Base-by-base conservation (phyloP, 2,329 filamentous ascomycete species). In the Xylariaceae sp. region DNA sequence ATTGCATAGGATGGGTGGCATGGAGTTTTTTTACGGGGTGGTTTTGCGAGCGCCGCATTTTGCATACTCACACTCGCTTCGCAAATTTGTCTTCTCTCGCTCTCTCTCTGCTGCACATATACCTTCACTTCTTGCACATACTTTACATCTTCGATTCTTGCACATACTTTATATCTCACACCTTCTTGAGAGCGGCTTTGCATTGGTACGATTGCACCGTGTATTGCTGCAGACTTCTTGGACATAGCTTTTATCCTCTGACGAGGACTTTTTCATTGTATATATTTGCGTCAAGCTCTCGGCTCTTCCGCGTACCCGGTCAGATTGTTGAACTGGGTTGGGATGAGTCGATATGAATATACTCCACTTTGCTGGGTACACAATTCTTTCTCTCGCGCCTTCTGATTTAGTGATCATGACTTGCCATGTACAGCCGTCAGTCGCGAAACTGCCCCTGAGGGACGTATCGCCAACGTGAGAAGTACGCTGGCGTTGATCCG, bases 381-480 rank as follows among this genome's bases (percentile, higher is more conserved):
- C 22, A 27, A 27, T 7, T 27, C 4, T 10, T 36, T 36, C 4
- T 36, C 9, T 36, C 14, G 32, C 32, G 10, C 32, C 33, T 36
- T 14, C 9, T 14, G 33, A 12, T 15, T 5, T 15, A 4, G 33
- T 15, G 5, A 36, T 36, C 33, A 36, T 36, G 12, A 15, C 12
- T 9, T 15, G 15, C 33, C 5, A 36, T 36, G 33, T 12, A 36
- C 15, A 15, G 5, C 33, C 12, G 4, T 48, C 40, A 69, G 47
- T 68, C 61, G 48, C 64, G 63, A 50, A 63, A 68, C 59, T 69
- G 66, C 2, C 62, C 69, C 43, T 68, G 59, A 14, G 68, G 68
- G 1, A 53, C 61, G 53, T 78, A 79, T 49, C 62, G 68, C 75
- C 77, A 80, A 17, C 71, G 65, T 6, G 65, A 70, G 43, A 80